A percentile compares a stretch with the other conserved stretches of the same genome.
Conservation (phyloP, 129 eudicot species). For the Chrysanthemum makinoi region DNA sequence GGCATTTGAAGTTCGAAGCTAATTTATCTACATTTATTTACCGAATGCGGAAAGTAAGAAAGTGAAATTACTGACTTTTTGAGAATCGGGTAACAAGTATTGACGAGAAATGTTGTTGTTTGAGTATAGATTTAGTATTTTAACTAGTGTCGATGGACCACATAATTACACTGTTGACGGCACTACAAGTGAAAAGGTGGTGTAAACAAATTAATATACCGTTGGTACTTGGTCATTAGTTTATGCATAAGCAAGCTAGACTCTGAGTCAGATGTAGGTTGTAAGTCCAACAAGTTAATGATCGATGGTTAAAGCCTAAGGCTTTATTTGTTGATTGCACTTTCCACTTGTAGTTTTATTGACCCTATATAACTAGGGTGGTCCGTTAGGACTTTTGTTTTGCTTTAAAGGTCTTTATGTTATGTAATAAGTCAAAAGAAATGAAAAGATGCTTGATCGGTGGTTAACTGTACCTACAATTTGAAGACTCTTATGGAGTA, state of each 20-base stretch:
- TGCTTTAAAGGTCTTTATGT: background rate
- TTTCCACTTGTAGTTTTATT: background rate
- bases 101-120: constrained; percentile 2
- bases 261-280: too few species aligned
- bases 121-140: background rate
- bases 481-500: background rate
- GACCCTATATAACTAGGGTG: background rate
- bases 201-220: too few species aligned
- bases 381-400: background rate
- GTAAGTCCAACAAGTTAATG: too few species aligned
- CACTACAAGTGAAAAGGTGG: background rate
- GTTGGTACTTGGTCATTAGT: too few species aligned
- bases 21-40: too few species aligned
- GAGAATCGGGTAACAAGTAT: too few species aligned
- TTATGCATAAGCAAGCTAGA: too few species aligned
- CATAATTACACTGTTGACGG: background rate
- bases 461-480: too few species aligned
- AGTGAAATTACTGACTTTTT: too few species aligned
- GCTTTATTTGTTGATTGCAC: background rate
- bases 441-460: background rate
- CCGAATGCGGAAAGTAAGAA: too few species aligned
- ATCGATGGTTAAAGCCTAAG: background rate
- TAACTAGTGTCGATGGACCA: background rate
- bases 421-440: too few species aligned
- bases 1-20: too few species aligned